Evolutionary conservation across 345 rosid species (phyloP).

Genomic region (Erucastrum elatum): DNA sequence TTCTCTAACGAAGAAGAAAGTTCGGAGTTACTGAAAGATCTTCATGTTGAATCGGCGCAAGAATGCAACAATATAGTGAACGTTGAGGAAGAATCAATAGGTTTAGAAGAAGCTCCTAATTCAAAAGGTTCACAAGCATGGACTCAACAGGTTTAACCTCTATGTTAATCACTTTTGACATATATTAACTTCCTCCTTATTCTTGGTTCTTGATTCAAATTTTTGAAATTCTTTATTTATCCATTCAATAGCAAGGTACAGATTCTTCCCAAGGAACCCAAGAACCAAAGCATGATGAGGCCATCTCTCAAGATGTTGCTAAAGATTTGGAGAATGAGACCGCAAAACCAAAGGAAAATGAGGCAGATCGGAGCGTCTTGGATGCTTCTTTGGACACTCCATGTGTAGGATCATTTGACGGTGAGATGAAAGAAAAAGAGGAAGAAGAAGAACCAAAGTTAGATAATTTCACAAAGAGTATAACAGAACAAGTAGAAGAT

Average conservation of each 20-base stretch:
- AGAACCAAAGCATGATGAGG: slow-evolving; percentile 21
- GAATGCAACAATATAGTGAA: not conserved
- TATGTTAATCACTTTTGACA: slow-evolving; percentile 3
- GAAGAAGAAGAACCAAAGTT: slow-evolving; percentile 5
- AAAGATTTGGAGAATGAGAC: not conserved
- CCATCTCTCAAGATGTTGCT: not conserved
- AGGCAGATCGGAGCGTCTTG: slow-evolving; percentile 11
- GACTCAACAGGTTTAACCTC: slow-evolving; percentile 29
- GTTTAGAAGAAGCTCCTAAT: not conserved
- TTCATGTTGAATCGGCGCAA: not conserved
- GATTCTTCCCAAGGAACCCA: not conserved
- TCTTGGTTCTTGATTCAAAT: slow-evolving; percentile 6
- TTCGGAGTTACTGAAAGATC: not conserved
- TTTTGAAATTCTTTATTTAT: not conserved
- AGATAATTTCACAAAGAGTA: not conserved
- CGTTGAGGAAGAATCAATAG: slow-evolving; percentile 7
- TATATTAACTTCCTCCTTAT: not conserved
- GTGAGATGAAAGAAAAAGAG: not conserved
- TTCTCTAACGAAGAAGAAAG: not conserved
- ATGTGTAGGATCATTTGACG: not conserved
- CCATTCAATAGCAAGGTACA: not conserved
- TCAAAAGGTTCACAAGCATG: slow-evolving; percentile 24
- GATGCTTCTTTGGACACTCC: slow-evolving; percentile 22
- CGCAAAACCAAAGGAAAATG: not conserved
- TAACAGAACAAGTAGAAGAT: slow-evolving; percentile 3